phyloP scores from a whole-genome alignment of 2,329 filamentous ascomycete species.

The Fusarium albidum region DNA sequence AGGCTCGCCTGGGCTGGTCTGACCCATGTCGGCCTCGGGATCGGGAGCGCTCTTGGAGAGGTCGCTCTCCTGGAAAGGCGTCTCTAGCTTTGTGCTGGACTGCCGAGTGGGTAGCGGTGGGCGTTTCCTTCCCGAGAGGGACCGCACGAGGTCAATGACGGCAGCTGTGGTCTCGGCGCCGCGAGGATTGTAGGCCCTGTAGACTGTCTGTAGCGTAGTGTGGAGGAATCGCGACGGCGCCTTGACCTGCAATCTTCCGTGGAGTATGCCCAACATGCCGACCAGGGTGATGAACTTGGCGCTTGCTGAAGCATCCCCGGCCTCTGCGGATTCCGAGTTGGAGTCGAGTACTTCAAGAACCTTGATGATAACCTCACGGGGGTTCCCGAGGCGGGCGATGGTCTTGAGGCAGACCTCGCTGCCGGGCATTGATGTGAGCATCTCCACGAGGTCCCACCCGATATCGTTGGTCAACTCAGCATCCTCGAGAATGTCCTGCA shows the following conservation, averaged over 20 bases:
- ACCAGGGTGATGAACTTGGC: slow-evolving; percentile 74
- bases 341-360: slow-evolving; percentile 75
- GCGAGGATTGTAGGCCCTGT: slow-evolving; percentile 69
- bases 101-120: slow-evolving; percentile 68
- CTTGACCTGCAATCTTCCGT: slow-evolving; percentile 78
- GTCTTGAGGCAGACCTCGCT: slow-evolving; percentile 77
- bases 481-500: slow-evolving; percentile 76
- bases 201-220: slow-evolving; percentile 76
- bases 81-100: slow-evolving; percentile 65
- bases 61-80: slow-evolving; percentile 62
- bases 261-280: slow-evolving; percentile 75
- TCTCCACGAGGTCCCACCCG: slow-evolving; percentile 84
- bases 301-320: slow-evolving; percentile 45
- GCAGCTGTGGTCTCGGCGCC: slow-evolving; percentile 74
- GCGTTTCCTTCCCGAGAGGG: slow-evolving; percentile 71
- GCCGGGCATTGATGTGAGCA: slow-evolving; percentile 72
- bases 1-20: slow-evolving; percentile 61
- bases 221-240: slow-evolving; percentile 82
- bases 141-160: slow-evolving; percentile 75
- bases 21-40: slow-evolving; percentile 59
- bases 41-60: slow-evolving; percentile 66
- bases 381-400: slow-evolving; percentile 80
- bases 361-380: slow-evolving; percentile 82
- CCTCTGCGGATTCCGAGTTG: slow-evolving; percentile 50
- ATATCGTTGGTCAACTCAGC: slow-evolving; percentile 75